Conservation (phyloP, 352 stramenopile species). For the Peronospora destructor region DNA sequence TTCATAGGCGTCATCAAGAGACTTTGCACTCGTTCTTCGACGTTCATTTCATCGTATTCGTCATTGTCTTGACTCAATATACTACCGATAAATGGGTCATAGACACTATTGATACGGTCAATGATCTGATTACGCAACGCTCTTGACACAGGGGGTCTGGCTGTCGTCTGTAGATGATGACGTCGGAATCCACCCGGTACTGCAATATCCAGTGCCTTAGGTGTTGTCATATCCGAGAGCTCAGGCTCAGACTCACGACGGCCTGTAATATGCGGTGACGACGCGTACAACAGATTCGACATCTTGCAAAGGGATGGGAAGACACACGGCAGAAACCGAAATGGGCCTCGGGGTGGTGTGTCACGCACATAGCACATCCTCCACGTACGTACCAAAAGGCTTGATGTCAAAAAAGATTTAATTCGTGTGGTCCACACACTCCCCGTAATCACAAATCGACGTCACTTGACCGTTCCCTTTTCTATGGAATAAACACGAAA, state of each 20-base stretch:
- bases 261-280: conserved; percentile 23
- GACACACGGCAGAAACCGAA: neutral
- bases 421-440: neutral
- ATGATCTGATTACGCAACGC: conserved; percentile 64
- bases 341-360: neutral
- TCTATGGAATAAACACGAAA: conserved; percentile 1
- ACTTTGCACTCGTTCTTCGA: conserved; percentile 54
- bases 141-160: conserved; percentile 37
- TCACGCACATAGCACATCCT: neutral
- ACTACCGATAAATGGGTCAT: conserved; percentile 78
- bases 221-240: conserved; percentile 27
- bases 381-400: too few relatives aligned
- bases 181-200: conserved; percentile 64
- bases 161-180: conserved; percentile 51
- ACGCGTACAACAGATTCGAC: conserved; percentile 7
- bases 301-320: neutral
- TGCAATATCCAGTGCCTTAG: conserved; percentile 55
- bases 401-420: neutral
- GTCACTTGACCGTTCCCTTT: too few relatives aligned
- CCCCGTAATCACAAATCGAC: too few relatives aligned
- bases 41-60: conserved; percentile 63
- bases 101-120: conserved; percentile 63
- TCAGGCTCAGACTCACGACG: conserved; percentile 56
- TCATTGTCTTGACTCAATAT: conserved; percentile 82
- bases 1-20: conserved; percentile 54